phyloP scores from a whole-genome alignment of 2,329 filamentous ascomycete species.

The Aspergillus sclerotialis region DNA sequence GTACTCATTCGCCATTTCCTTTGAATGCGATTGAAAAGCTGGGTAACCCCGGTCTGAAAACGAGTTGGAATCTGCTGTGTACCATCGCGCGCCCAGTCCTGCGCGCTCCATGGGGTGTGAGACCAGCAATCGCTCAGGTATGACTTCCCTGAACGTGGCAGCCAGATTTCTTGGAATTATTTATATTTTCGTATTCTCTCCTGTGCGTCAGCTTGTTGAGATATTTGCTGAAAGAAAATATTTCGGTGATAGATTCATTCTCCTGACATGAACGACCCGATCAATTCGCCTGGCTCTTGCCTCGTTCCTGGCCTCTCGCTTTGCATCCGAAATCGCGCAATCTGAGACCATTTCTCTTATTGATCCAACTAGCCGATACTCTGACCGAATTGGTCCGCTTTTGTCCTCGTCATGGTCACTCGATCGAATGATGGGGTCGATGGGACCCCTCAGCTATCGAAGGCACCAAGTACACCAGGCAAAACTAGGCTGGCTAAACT shows the following conservation, averaged over 20 bases:
- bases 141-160: constrained; percentile 9
- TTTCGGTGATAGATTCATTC: constrained; percentile 4
- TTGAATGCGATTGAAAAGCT: not conserved
- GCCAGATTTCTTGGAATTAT: not conserved
- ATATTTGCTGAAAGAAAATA: no score
- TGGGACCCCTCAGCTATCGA: constrained; percentile 27
- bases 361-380: constrained; percentile 3
- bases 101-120: constrained; percentile 14
- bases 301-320: constrained; percentile 17
- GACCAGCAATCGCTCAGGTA: constrained; percentile 22
- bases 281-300: constrained; percentile 25
- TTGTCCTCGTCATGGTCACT: constrained; percentile 29
- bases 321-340: constrained; percentile 17
- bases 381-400: constrained; percentile 1
- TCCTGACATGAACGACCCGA: constrained; percentile 27
- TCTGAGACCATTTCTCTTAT: constrained; percentile 7
- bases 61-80: constrained; percentile 10
- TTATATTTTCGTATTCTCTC: no score
- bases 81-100: constrained; percentile 11
- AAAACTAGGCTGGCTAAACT: constrained; percentile 31
- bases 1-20: no score
- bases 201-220: no score
- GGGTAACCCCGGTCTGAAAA: not conserved
- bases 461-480: constrained; percentile 27
- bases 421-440: constrained; percentile 32